Evolutionary conservation across 1,284 basidiomycete species (phyloP).

Genomic region (Neolentinus lepideus): DNA sequence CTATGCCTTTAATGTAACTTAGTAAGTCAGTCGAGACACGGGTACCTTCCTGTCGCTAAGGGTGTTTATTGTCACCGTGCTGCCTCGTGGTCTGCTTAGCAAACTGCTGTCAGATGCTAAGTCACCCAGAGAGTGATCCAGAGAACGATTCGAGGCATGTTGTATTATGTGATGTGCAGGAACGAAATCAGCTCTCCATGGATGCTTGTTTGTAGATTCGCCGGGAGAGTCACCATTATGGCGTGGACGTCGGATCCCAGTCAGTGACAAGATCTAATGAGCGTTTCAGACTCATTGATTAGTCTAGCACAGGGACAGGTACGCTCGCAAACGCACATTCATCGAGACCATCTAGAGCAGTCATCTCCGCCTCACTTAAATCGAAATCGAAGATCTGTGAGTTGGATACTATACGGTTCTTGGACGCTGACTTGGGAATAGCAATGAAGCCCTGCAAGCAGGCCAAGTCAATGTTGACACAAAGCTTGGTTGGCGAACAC

Average conservation of each 20-base stretch:
- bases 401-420: conserved; percentile 49
- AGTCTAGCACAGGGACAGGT: background rate
- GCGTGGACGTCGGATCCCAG: conserved; percentile 41
- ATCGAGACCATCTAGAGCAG: conserved; percentile 43
- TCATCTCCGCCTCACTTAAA: conserved; percentile 42
- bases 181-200: no score
- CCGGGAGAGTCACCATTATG: background rate
- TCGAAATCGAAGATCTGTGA: conserved; percentile 53
- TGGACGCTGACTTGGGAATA: conserved; percentile 54
- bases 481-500: background rate
- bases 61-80: background rate
- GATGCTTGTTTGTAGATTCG: no score
- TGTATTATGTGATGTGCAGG: no score
- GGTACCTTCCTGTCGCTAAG: background rate
- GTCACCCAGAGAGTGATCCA: background rate
- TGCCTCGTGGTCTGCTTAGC: no score
- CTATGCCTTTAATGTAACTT: background rate
- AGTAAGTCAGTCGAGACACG: background rate
- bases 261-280: conserved; percentile 38
- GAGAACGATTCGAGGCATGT: background rate
- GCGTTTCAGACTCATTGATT: background rate
- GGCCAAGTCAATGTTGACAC: background rate
- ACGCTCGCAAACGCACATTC: conserved; percentile 29
- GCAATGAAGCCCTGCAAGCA: conserved; percentile 41
- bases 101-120: no score